Conservation (phyloP, 805 yeast genomes). For the Blastobotrys robertii region DNA sequence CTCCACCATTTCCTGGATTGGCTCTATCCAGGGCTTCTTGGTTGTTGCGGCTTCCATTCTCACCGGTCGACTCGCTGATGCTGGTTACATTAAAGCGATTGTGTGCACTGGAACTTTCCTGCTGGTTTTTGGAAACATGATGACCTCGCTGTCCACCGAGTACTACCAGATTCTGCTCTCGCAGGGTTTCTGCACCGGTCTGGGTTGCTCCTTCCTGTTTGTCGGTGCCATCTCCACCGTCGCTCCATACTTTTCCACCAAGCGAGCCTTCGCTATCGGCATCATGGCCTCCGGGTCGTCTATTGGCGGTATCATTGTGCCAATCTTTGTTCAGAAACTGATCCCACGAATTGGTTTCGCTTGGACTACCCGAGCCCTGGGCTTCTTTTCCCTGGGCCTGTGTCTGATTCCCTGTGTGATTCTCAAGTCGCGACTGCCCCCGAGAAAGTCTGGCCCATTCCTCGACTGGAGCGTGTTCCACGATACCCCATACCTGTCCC, state of each 20-base stretch:
- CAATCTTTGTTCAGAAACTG: slow-evolving; percentile 36
- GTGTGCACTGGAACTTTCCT: slow-evolving; percentile 18
- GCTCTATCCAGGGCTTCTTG: slow-evolving; percentile 25
- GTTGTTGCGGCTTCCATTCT: slow-evolving; percentile 19
- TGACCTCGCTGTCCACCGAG: slow-evolving; percentile 28
- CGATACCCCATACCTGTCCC: slow-evolving; percentile 15
- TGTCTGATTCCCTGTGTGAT: slow-evolving; percentile 15
- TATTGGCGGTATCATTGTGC: slow-evolving; percentile 40
- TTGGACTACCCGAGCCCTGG: slow-evolving; percentile 40
- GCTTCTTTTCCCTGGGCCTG: slow-evolving; percentile 30
- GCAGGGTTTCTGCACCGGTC: slow-evolving; percentile 40
- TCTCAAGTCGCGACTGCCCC: slow-evolving; percentile 21
- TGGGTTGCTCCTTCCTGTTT: slow-evolving; percentile 37
- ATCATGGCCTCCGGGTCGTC: slow-evolving; percentile 41
- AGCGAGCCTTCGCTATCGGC: slow-evolving; percentile 37
- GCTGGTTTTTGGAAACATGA: slow-evolving; percentile 23
- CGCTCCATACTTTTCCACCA: slow-evolving; percentile 36
- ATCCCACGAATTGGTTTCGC: slow-evolving; percentile 37
- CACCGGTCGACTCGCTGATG: slow-evolving; percentile 24
- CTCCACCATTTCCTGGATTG: slow-evolving; percentile 27
- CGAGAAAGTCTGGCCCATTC: slow-evolving; percentile 17
- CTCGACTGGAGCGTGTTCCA: slow-evolving; percentile 14
- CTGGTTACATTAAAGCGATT: slow-evolving; percentile 17
- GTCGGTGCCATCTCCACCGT: slow-evolving; percentile 36
- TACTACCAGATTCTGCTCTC: slow-evolving; percentile 43